phyloP scores from a whole-genome alignment of 495 filamentous ascomycete species.

The Penicillium riverlandense region DNA sequence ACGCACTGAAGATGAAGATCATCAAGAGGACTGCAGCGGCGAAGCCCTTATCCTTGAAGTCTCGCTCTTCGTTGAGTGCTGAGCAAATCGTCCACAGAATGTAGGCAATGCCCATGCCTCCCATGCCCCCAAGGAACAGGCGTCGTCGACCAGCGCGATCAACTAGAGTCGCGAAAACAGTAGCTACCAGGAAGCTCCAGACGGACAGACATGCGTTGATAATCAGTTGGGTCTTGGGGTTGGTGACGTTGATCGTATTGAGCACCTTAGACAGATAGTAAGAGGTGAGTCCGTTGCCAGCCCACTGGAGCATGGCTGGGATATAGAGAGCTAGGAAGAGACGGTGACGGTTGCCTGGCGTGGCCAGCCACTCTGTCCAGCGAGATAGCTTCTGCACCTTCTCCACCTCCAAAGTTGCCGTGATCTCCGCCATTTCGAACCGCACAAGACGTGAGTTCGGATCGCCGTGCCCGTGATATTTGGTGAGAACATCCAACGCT shows the following conservation, averaged over 20 bases:
- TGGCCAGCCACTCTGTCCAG: conserved; percentile 52
- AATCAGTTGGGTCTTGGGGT: conserved; percentile 38
- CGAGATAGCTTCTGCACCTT: conserved; percentile 23
- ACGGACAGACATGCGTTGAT: conserved; percentile 22
- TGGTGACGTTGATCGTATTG: conserved; percentile 45
- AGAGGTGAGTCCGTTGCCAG: conserved; percentile 58
- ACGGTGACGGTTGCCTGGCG: conserved; percentile 61
- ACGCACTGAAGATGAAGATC: conserved; percentile 28
- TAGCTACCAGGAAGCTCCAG: conserved; percentile 19
- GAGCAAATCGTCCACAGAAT: conserved; percentile 53
- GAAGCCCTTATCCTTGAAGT: conserved; percentile 35
- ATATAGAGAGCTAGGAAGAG: conserved; percentile 49
- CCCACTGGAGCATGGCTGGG: conserved; percentile 55
- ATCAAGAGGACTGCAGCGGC: conserved; percentile 54
- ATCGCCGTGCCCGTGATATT: conserved; percentile 24
- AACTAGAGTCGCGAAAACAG: conserved; percentile 48
- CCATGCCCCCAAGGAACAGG: conserved; percentile 51
- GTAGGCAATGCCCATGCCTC: conserved; percentile 52
- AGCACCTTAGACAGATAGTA: conserved; percentile 54
- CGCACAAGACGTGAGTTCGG: conserved; percentile 14
- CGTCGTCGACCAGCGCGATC: conserved; percentile 53
- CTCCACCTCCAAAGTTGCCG: conserved; percentile 22
- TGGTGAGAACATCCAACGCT: conserved; percentile 27
- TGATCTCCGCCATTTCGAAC: conserved; percentile 25
- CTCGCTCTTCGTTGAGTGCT: conserved; percentile 43